Evolutionary conservation across 768 basidiomycete genomes (phyloP), one percentile per base, ranked within the genome.

Genomic region (Basidioascus undulatus): DNA sequence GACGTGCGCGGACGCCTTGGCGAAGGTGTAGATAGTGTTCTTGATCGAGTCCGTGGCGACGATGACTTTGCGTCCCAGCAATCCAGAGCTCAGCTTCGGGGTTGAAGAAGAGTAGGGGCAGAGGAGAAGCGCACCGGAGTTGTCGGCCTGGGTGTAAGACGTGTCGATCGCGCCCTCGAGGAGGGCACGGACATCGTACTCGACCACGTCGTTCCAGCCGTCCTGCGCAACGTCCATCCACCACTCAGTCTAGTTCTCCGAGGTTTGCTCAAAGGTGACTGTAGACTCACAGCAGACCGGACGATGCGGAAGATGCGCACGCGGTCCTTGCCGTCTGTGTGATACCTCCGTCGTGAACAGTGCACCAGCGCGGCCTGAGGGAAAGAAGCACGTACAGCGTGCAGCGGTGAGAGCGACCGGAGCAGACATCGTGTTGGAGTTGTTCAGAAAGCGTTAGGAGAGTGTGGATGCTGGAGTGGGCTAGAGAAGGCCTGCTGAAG

Each of bases 31-130:
- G 47, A 41, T 21, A 16, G 47, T 40, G 49, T 63, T 63, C 53
- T 63, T 63, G 46, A 63, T 74, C 1, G 81, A 80, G 59, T 96
- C 87, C 1, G 86, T 96, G 3, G 87, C 75, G 2, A 96, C 82
- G 9, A 92, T 67, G 9, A 75, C 71, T n/a, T n/a, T n/a, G n/a
- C n/a, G n/a, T n/a, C n/a, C n/a, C n/a, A n/a, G n/a, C n/a, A n/a
- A n/a, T 7, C n/a, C 11, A 10, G 30, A 32, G 11, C 30, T 32
- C n/a, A 32, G 10, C 30, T 35, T 10, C 34, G 15, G 10, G 34
- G 10, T 20, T 20, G 34, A 13, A 10, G 9, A 10, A 13, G 18
- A 35, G 8, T 32, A 10, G 15, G 15, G 18, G 10, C 20, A 20
- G 53, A 18, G 41, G 41, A n/a, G n/a, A n/a, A n/a, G n/a, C n/a